These are phyloP conservation scores for Alternaria conjuncta DNA, from an alignment of 2,329 filamentous ascomycete genomes.

Conservation along the genomic window DNA sequence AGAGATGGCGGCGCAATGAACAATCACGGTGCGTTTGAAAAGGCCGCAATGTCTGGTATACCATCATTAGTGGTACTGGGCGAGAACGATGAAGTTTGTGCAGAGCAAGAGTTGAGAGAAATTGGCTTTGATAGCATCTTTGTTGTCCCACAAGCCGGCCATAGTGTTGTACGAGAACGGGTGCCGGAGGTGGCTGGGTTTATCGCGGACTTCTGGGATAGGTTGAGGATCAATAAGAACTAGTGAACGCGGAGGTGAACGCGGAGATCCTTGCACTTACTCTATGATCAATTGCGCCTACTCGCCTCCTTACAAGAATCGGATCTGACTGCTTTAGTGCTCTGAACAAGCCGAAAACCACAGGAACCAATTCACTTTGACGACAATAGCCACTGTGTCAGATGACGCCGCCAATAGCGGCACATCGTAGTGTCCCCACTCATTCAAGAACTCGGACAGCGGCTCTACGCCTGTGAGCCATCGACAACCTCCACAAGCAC, in stretches of 20 bases:
- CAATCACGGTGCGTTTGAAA: conserved; percentile 41
- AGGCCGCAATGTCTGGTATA: conserved; percentile 34
- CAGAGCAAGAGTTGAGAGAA: conserved; percentile 36
- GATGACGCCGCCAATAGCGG: background rate
- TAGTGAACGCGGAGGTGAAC: background rate
- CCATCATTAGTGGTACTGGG: conserved; percentile 45
- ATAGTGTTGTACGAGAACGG: conserved; percentile 50
- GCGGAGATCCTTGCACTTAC: background rate
- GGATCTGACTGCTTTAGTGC: background rate
- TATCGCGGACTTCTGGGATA: conserved; percentile 43
- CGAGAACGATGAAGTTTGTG: conserved; percentile 47
- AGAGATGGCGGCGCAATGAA: conserved; percentile 56
- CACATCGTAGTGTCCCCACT: background rate
- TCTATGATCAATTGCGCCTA: background rate
- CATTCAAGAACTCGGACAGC: background rate
- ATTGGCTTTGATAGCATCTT: conserved; percentile 46
- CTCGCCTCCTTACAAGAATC: background rate
- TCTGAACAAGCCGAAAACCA: background rate
- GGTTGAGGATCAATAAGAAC: background rate
- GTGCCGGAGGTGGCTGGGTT: conserved; percentile 46
- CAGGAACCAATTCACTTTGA: background rate
- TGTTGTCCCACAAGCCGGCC: conserved; percentile 49
- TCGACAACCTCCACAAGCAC: background rate
- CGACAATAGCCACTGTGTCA: background rate
- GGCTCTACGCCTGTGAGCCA: background rate